Percentiles rank a stretch among this genome's conserved stretches.
These are phyloP conservation scores for Beauveria australis DNA, from an alignment of 2,329 filamentous ascomycete species.

Conservation along the genomic window DNA sequence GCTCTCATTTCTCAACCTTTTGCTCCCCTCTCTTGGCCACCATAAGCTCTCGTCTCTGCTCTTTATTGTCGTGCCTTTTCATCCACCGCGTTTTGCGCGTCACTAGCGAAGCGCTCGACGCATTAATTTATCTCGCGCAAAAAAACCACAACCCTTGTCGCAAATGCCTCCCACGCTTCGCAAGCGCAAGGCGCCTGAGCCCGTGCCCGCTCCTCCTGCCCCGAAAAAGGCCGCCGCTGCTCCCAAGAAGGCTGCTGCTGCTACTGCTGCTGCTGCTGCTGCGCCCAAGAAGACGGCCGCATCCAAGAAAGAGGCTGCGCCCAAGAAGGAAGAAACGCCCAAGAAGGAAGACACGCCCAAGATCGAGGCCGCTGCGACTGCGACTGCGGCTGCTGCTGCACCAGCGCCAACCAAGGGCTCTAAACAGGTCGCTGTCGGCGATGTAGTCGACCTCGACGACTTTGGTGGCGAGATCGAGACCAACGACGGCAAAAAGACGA, in stretches of 20 bases:
- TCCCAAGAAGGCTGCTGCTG: slow-evolving; percentile 29
- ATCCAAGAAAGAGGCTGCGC: slow-evolving; percentile 15
- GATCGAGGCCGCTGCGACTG: background rate
- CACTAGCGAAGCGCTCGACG: background rate
- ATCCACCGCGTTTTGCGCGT: background rate
- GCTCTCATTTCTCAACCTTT: background rate
- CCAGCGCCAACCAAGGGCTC: slow-evolving; percentile 13
- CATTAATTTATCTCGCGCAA: slow-evolving; percentile 2
- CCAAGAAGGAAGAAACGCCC: background rate
- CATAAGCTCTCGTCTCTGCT: background rate
- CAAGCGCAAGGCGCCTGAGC: slow-evolving; percentile 51
- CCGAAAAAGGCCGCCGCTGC: slow-evolving; percentile 32
- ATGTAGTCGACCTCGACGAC: slow-evolving; percentile 44
- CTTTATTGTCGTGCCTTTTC: background rate
- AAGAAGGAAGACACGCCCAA: background rate
- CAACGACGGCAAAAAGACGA: slow-evolving; percentile 74
- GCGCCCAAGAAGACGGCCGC: slow-evolving; percentile 22
- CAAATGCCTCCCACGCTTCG: slow-evolving; percentile 50
- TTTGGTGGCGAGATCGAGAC: slow-evolving; percentile 72
- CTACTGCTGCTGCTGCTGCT: slow-evolving; percentile 18
- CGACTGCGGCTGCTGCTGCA: background rate
- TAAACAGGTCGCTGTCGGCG: slow-evolving; percentile 43
- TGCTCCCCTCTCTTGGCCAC: background rate
- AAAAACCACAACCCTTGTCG: slow-evolving; percentile 10
- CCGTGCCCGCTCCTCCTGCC: slow-evolving; percentile 35